Percentiles rank a stretch among this genome's conserved stretches.
These are phyloP conservation scores for Ophiosphaerella narmari DNA, from an alignment of 2,329 filamentous ascomycete genomes.

Conservation along the genomic window DNA sequence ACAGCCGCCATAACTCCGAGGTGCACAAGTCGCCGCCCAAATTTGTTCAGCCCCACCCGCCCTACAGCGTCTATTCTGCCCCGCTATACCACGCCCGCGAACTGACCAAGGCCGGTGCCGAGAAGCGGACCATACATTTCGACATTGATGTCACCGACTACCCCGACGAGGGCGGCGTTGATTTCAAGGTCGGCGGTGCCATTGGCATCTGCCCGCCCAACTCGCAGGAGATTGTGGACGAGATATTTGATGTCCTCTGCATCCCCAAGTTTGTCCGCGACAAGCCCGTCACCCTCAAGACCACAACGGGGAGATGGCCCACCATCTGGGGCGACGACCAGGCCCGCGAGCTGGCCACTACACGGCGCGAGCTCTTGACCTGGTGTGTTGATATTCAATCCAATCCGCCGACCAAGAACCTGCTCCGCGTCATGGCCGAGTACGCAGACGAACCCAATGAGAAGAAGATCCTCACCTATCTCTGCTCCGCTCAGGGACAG, in stretches of 20 bases:
- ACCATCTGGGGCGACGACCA: slow-evolving; percentile 96
- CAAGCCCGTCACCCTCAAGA: slow-evolving; percentile 79
- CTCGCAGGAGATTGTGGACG: slow-evolving; percentile 74
- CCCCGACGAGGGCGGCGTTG: slow-evolving; percentile 78
- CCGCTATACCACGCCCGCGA: slow-evolving; percentile 83
- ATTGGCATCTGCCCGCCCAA: slow-evolving; percentile 94
- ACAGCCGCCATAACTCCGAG: slow-evolving; percentile 47
- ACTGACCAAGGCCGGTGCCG: slow-evolving; percentile 83
- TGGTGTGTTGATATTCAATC: slow-evolving; percentile 97
- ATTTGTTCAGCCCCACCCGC: slow-evolving; percentile 93
- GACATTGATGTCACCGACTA: slow-evolving; percentile 97
- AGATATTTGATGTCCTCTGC: slow-evolving; percentile 79
- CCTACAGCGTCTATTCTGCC: slow-evolving; percentile 90
- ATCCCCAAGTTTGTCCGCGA: slow-evolving; percentile 83
- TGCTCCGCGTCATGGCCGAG: slow-evolving; percentile 85
- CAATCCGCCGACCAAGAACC: slow-evolving; percentile 83
- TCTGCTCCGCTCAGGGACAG: slow-evolving; percentile 89
- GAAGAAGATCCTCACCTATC: slow-evolving; percentile 83
- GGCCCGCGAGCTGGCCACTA: slow-evolving; percentile 84
- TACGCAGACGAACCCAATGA: slow-evolving; percentile 79
- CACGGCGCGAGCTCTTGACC: slow-evolving; percentile 85
- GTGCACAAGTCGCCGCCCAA: slow-evolving; percentile 72
- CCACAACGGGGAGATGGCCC: slow-evolving; percentile 84
- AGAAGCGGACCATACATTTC: slow-evolving; percentile 97
- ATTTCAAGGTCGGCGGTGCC: slow-evolving; percentile 95